phyloP scores from a whole-genome alignment of 2,329 filamentous ascomycete genomes.

The Sporothrix euskadiensis region DNA sequence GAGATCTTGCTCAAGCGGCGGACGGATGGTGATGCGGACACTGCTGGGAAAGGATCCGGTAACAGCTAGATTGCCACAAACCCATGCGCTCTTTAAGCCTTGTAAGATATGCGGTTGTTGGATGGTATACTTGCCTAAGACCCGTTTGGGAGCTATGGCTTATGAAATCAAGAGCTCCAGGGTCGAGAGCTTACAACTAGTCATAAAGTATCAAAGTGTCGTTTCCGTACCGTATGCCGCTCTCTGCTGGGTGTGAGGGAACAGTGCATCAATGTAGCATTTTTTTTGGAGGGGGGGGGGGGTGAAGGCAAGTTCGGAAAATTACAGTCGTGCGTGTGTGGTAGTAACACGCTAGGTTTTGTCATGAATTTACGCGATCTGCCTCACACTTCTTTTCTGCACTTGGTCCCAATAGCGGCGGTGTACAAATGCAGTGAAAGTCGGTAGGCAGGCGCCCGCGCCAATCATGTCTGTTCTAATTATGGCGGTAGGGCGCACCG shows the following conservation, averaged over 20 bases:
- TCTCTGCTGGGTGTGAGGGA: background rate
- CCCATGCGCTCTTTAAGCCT: background rate
- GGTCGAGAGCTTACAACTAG: too few relatives aligned
- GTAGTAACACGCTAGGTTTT: too few relatives aligned
- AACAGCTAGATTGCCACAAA: background rate
- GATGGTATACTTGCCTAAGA: too few relatives aligned
- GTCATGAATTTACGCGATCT: background rate
- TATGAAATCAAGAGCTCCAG: too few relatives aligned
- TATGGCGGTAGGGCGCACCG: background rate
- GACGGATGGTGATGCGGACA: conserved; percentile 28
- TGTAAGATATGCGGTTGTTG: background rate
- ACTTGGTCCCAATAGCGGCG: background rate
- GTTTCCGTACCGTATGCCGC: background rate
- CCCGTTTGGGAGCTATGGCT: too few relatives aligned
- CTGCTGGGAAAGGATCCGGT: background rate
- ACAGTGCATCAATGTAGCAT: background rate
- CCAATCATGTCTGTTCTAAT: conserved; percentile 30
- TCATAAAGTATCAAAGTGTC: too few relatives aligned
- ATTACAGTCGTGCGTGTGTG: too few relatives aligned
- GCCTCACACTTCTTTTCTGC: background rate
- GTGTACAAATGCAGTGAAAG: background rate
- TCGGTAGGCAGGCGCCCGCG: background rate
- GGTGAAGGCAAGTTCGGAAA: too few relatives aligned
- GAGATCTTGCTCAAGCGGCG: conserved; percentile 73
- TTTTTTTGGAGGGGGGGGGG: too few relatives aligned